These are phyloP conservation scores for Mycena epipterygia DNA, from an alignment of 768 basidiomycete species.

Conservation along the genomic window DNA sequence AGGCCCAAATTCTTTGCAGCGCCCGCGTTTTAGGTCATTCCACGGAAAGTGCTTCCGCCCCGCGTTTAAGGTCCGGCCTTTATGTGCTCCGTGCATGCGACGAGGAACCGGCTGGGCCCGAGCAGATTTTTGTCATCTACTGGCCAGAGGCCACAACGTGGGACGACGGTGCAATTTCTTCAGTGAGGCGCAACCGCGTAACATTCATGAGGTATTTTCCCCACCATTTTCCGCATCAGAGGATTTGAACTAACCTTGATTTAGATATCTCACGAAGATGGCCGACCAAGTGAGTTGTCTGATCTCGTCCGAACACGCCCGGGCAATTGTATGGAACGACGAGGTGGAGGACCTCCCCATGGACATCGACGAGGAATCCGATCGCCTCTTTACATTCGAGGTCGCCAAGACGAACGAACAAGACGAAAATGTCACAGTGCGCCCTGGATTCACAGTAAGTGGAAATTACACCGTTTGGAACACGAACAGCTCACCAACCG, in stretches of 20 bases:
- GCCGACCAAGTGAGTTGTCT: conserved; percentile 68
- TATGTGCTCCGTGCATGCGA: conserved; percentile 53
- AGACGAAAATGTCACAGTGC: conserved; percentile 61
- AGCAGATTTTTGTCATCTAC: conserved; percentile 63
- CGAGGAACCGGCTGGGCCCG: conserved; percentile 14
- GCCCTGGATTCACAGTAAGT: conserved; percentile 62
- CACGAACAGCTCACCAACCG: neutral
- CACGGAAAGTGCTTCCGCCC: conserved; percentile 36
- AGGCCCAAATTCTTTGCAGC: conserved; percentile 19
- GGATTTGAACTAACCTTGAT: conserved; percentile 1
- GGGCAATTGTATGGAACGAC: conserved; percentile 59
- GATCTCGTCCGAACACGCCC: conserved; percentile 62
- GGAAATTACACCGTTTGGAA: neutral
- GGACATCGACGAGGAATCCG: conserved; percentile 56
- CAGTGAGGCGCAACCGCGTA: conserved; percentile 65
- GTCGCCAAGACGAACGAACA: conserved; percentile 69
- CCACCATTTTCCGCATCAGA: neutral
- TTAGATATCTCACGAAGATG: conserved; percentile 72
- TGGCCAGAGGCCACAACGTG: conserved; percentile 76
- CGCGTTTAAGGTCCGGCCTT: conserved; percentile 62
- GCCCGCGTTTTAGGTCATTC: conserved; percentile 19
- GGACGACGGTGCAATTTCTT: conserved; percentile 60
- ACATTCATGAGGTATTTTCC: conserved; percentile 71
- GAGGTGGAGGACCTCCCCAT: conserved; percentile 42
- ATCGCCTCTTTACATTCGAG: conserved; percentile 66